Evolutionary conservation across 1,284 basidiomycete species (phyloP).

Genomic region (Apiotrichum porosum): DNA sequence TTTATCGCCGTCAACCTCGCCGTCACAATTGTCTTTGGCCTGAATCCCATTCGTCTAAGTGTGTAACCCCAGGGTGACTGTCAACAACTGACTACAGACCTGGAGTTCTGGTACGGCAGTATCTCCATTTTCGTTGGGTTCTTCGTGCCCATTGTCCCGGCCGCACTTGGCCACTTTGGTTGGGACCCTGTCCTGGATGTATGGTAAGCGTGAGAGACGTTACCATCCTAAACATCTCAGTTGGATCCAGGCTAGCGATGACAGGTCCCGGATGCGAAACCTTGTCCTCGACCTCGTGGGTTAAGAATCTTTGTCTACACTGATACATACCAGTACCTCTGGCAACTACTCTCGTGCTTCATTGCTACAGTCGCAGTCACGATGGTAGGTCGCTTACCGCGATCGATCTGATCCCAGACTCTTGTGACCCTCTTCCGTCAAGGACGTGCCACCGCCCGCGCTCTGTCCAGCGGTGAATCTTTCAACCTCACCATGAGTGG

Average conservation of each 20-base stretch:
- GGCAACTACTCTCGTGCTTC: conserved; percentile 28
- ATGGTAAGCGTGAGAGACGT: too few relatives aligned
- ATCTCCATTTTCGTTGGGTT: conserved; percentile 17
- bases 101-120: conserved; percentile 18
- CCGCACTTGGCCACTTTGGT: conserved; percentile 22
- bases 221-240: too few relatives aligned
- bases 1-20: conserved; percentile 16
- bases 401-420: not conserved
- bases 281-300: conserved; percentile 24
- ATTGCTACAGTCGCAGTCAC: conserved; percentile 26
- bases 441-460: conserved; percentile 16
- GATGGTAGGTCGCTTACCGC: not conserved
- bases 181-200: conserved; percentile 13
- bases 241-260: conserved; percentile 13
- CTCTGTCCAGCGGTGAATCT: too few relatives aligned
- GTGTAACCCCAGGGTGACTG: not conserved
- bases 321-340: too few relatives aligned
- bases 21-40: conserved; percentile 1
- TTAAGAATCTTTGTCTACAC: not conserved
- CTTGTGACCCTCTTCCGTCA: conserved; percentile 23
- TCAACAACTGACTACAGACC: conserved; percentile 1
- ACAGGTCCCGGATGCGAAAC: conserved; percentile 14
- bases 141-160: conserved; percentile 20
- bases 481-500: conserved; percentile 7
- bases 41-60: conserved; percentile 4